Conservation (phyloP, 2,329 filamentous ascomycete species). For the Hymenoscyphus scutula region DNA sequence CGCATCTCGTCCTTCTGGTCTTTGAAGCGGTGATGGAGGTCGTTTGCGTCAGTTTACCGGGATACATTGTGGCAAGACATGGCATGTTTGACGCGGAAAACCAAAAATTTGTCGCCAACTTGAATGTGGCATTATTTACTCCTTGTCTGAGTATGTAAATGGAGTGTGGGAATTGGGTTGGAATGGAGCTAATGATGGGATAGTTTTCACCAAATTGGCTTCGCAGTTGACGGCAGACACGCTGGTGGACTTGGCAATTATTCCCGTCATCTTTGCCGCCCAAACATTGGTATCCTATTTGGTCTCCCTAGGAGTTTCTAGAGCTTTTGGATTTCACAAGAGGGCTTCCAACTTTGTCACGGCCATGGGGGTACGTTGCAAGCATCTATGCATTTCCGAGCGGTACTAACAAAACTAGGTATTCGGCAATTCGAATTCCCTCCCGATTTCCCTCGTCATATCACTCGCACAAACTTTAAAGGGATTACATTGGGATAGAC, state of each 20-base stretch:
- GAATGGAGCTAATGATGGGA: constrained; percentile 16
- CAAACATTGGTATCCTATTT: constrained; percentile 85
- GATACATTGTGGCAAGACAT: constrained; percentile 84
- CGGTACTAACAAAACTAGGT: constrained; percentile 48
- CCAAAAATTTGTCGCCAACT: constrained; percentile 93
- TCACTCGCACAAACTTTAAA: constrained; percentile 89
- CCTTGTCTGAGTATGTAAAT: constrained; percentile 79
- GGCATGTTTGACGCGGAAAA: constrained; percentile 95
- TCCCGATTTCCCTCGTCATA: constrained; percentile 93
- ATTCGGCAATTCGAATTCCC: constrained; percentile 96
- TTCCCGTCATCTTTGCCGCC: constrained; percentile 88
- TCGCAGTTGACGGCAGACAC: constrained; percentile 92
- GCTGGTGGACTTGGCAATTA: constrained; percentile 84
- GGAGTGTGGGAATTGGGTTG: neutral
- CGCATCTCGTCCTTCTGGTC: constrained; percentile 49
- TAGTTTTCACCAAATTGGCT: constrained; percentile 95
- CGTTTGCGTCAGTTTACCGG: constrained; percentile 89
- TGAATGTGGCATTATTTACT: constrained; percentile 95
- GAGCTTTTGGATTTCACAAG: constrained; percentile 76
- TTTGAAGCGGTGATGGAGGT: constrained; percentile 95
- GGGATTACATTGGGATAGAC: constrained; percentile 88
- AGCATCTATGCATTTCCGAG: neutral
- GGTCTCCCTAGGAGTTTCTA: constrained; percentile 69
- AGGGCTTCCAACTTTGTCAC: constrained; percentile 91
- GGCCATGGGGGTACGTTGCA: constrained; percentile 74